Evolutionary conservation across 352 stramenopile species (phyloP).

Genomic region (Phytophthora gonapodyides): DNA sequence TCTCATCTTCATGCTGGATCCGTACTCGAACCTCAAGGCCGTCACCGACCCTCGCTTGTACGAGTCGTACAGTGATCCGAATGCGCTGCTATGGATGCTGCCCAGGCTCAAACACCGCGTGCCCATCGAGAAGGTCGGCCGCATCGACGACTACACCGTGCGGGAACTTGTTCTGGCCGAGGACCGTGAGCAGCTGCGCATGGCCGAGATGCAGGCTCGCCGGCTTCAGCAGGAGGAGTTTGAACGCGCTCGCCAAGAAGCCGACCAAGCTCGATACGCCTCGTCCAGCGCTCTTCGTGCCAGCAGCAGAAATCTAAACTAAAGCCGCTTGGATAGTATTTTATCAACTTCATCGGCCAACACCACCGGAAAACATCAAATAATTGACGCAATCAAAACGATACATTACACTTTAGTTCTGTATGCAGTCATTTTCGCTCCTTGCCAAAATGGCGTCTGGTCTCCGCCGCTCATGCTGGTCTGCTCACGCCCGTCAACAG

Average conservation of each 20-base stretch:
- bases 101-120: slow-evolving; percentile 85
- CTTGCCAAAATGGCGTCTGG: not conserved
- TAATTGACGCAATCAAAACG: slow-evolving; percentile 15
- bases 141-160: slow-evolving; percentile 86
- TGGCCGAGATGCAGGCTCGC: slow-evolving; percentile 65
- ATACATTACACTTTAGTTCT: slow-evolving; percentile 7
- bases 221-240: slow-evolving; percentile 74
- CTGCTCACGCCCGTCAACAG: not conserved
- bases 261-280: slow-evolving; percentile 28
- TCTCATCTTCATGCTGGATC: slow-evolving; percentile 84
- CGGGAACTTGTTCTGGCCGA: slow-evolving; percentile 77
- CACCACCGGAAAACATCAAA: slow-evolving; percentile 6
- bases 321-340: not conserved
- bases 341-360: not conserved
- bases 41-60: slow-evolving; percentile 67
- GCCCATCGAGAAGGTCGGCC: slow-evolving; percentile 72
- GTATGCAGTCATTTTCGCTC: not conserved
- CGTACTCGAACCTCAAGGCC: slow-evolving; percentile 77
- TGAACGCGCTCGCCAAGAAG: slow-evolving; percentile 43
- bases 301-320: slow-evolving; percentile 30
- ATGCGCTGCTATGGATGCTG: slow-evolving; percentile 78
- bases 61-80: slow-evolving; percentile 83
- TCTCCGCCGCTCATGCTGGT: not conserved
- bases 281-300: slow-evolving; percentile 30
- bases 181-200: slow-evolving; percentile 73